Percentiles rank a stretch among this genome's conserved stretches.
phyloP scores from a whole-genome alignment of 2,329 filamentous ascomycete species.

The Sporothrix globosa region DNA sequence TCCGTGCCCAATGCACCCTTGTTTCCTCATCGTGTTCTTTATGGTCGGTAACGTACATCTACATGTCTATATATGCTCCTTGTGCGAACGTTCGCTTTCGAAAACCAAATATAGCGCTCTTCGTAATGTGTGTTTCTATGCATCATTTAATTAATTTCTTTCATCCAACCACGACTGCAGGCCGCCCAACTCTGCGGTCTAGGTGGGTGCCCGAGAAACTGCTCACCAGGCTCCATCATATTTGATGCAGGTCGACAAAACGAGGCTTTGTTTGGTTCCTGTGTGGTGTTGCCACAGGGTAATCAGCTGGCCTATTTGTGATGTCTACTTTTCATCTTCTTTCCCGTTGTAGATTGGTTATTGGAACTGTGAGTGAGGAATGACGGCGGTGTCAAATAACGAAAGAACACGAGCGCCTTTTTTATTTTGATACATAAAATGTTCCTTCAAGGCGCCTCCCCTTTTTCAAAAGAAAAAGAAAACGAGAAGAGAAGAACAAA shows the following conservation, averaged over 20 bases:
- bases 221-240: neutral
- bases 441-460: neutral
- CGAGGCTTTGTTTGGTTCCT: neutral
- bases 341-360: too few species aligned
- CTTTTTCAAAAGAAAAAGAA: neutral
- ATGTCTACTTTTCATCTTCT: too few species aligned
- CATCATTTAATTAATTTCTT: neutral
- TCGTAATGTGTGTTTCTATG: neutral
- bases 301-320: neutral
- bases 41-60: slow-evolving; percentile 13
- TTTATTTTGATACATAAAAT: neutral
- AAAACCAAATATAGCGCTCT: neutral
- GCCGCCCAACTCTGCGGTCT: neutral
- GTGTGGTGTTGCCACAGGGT: neutral
- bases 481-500: neutral
- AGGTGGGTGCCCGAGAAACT: neutral
- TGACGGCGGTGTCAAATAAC: too few species aligned
- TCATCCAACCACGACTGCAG: neutral
- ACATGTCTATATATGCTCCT: slow-evolving; percentile 6
- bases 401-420: too few species aligned
- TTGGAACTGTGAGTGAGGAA: too few species aligned
- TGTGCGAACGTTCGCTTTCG: slow-evolving; percentile 7
- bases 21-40: neutral
- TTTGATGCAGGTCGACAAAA: neutral
- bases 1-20: neutral